A percentile compares a stretch with the other conserved stretches of the same genome.
Evolutionary conservation across 441 rosid genomes (phyloP).

Genomic region (Populus hybrid): DNA sequence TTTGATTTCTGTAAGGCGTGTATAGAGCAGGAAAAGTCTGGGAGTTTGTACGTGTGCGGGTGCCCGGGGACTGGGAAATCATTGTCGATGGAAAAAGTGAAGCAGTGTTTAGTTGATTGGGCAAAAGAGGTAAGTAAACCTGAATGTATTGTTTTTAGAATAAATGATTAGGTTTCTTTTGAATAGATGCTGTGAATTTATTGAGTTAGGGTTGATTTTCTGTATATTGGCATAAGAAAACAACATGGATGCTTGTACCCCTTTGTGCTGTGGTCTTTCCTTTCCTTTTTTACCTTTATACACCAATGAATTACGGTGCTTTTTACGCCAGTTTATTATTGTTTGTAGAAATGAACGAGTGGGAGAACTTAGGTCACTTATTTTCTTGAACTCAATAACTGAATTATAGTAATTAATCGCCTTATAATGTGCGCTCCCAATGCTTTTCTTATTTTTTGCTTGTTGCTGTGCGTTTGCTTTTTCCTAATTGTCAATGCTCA

Average conservation of each 20-base stretch:
- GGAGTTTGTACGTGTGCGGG: constrained; percentile 78
- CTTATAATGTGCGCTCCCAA: neutral
- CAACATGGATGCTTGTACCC: neutral
- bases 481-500: constrained; percentile 4
- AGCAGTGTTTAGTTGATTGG: constrained; percentile 55
- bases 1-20: constrained; percentile 61
- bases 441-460: neutral
- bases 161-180: neutral
- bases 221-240: neutral
- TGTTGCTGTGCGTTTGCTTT: neutral
- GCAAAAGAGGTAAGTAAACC: constrained; percentile 42
- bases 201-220: neutral
- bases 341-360: neutral
- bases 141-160: neutral
- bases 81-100: constrained; percentile 68
- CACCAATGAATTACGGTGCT: neutral
- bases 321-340: neutral
- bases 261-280: neutral
- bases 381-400: neutral
- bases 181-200: neutral
- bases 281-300: neutral
- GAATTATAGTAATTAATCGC: neutral
- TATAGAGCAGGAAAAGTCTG: constrained; percentile 51
- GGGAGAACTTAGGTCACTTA: neutral
- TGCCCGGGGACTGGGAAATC: constrained; percentile 92